These are phyloP conservation scores for Bolboschoenoplectus hybrid DNA, from an alignment of 202 grass and related monocot genomes.

Conservation along the genomic window DNA sequence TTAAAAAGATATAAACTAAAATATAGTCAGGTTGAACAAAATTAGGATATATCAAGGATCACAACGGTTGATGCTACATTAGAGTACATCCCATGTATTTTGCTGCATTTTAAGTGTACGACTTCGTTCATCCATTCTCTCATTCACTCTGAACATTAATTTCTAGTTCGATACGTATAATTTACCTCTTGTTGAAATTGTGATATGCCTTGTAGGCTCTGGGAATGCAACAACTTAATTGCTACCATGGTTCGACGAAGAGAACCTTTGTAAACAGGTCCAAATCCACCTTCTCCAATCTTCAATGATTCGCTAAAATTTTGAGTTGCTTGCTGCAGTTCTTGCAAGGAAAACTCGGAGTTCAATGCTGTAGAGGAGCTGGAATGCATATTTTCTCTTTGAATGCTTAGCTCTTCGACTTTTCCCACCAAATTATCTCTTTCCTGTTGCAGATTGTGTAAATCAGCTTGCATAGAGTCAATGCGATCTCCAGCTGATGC, in stretches of 20 bases:
- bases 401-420: conserved; percentile 45
- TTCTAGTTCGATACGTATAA: background rate
- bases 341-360: conserved; percentile 65
- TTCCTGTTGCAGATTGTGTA: conserved; percentile 50
- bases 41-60: background rate
- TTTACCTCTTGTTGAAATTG: conserved; percentile 81
- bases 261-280: conserved; percentile 69
- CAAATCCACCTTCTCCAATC: conserved; percentile 70
- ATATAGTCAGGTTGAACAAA: background rate
- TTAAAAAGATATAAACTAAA: background rate
- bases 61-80: background rate
- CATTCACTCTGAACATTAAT: background rate
- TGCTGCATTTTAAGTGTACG: background rate
- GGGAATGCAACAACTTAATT: conserved; percentile 66
- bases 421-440: conserved; percentile 51
- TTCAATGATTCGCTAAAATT: conserved; percentile 59
- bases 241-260: conserved; percentile 72
- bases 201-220: conserved; percentile 52
- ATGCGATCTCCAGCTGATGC: conserved; percentile 39
- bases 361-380: conserved; percentile 43
- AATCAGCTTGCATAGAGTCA: conserved; percentile 45
- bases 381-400: conserved; percentile 40
- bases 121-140: background rate
- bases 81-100: background rate
- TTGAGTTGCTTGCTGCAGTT: conserved; percentile 63